phyloP scores from a whole-genome alignment of 1,284 basidiomycete species.

The Wolfiporia cocos region DNA sequence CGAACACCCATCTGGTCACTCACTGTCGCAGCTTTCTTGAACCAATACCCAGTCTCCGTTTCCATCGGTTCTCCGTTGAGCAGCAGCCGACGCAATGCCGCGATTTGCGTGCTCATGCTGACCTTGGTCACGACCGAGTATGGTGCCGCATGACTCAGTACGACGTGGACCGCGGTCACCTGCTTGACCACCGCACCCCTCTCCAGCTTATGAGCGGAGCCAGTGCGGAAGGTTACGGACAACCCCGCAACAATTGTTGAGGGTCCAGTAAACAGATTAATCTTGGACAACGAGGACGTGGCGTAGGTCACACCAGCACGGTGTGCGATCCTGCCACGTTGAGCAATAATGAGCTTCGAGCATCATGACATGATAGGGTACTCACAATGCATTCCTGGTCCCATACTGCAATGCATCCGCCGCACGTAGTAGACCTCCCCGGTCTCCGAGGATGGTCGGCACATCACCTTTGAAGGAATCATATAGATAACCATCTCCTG shows the following conservation, averaged over 20 bases:
- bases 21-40: conserved; percentile 54
- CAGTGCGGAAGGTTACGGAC: conserved; percentile 44
- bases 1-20: conserved; percentile 9
- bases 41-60: conserved; percentile 37
- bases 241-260: conserved; percentile 52
- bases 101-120: conserved; percentile 48
- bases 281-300: conserved; percentile 54
- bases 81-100: conserved; percentile 41
- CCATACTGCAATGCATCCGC: conserved; percentile 72
- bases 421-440: conserved; percentile 52
- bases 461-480: conserved; percentile 41
- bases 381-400: conserved; percentile 66
- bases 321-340: conserved; percentile 44
- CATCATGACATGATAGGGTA: conserved; percentile 9
- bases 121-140: conserved; percentile 24
- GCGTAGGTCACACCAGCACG: conserved; percentile 54
- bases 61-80: conserved; percentile 38
- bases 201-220: conserved; percentile 60
- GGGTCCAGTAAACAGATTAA: conserved; percentile 55
- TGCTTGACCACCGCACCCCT: conserved; percentile 62
- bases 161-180: conserved; percentile 67
- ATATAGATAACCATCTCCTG: conserved; percentile 57
- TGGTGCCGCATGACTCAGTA: conserved; percentile 41
- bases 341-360: background rate
- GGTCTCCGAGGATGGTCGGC: conserved; percentile 42